These are phyloP conservation scores for Juglanconis sp. DNA, from an alignment of 2,329 filamentous ascomycete species.

Conservation along the genomic window DNA sequence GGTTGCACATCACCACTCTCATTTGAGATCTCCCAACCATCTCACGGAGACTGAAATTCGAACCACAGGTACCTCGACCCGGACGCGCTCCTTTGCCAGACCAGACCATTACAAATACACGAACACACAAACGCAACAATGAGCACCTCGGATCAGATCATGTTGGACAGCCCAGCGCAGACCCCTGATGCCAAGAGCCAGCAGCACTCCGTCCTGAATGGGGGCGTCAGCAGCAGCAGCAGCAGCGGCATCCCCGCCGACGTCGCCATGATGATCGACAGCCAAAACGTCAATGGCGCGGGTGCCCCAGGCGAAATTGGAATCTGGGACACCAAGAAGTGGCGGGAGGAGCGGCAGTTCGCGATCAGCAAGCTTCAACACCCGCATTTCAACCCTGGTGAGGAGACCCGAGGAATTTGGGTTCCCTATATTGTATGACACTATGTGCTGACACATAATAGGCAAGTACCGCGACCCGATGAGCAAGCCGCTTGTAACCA, in stretches of 20 bases:
- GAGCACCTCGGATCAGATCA: slow-evolving; percentile 14
- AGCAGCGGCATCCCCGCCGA: slow-evolving; percentile 1
- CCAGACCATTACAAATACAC: background rate
- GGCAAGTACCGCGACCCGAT: slow-evolving; percentile 47
- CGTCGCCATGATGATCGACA: slow-evolving; percentile 12
- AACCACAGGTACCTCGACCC: background rate
- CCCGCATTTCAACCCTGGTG: slow-evolving; percentile 45
- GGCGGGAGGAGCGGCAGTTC: slow-evolving; percentile 41
- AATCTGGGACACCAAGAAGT: slow-evolving; percentile 34
- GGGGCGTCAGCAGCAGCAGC: background rate
- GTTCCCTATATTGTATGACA: too few relatives aligned
- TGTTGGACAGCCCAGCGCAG: slow-evolving; percentile 19
- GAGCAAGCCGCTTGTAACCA: slow-evolving; percentile 25
- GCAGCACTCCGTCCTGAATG: background rate
- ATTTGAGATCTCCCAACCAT: background rate
- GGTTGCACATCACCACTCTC: background rate
- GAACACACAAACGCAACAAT: background rate
- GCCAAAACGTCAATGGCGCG: background rate
- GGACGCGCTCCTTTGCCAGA: background rate
- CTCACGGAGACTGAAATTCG: background rate
- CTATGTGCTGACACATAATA: slow-evolving; percentile 14
- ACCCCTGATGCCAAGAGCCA: slow-evolving; percentile 16
- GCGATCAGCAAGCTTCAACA: slow-evolving; percentile 39
- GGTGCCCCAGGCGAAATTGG: slow-evolving; percentile 21
- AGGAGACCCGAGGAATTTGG: slow-evolving; percentile 14